Conservation (phyloP, 768 basidiomycete genomes). For the Chalciporus chontae region DNA sequence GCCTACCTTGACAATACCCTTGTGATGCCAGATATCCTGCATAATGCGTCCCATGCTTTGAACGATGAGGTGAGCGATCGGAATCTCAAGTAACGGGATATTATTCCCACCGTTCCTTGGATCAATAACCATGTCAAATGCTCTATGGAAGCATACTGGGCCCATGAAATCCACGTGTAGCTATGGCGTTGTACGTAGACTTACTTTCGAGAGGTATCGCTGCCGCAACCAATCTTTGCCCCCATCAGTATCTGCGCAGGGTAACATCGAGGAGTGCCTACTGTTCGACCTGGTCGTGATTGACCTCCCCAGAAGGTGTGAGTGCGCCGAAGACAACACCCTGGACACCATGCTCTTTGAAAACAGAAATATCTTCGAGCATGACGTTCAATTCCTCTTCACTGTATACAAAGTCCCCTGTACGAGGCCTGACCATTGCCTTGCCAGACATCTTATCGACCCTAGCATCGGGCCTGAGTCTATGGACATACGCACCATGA, state of each 20-base stretch:
- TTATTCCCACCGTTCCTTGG: conserved; percentile 44
- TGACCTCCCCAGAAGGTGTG: conserved; percentile 52
- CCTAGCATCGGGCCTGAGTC: background rate
- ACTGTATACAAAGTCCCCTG: conserved; percentile 77
- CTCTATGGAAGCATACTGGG: conserved; percentile 75
- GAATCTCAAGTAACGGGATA: background rate
- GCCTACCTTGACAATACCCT: conserved; percentile 74
- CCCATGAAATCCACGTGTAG: background rate
- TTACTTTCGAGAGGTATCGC: conserved; percentile 63
- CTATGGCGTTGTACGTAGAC: background rate
- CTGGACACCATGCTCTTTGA: conserved; percentile 53
- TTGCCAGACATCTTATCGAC: conserved; percentile 25
- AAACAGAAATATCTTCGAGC: conserved; percentile 63
- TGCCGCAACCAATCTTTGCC: conserved; percentile 49
- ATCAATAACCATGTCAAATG: conserved; percentile 69
- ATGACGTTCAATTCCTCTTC: conserved; percentile 66
- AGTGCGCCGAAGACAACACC: conserved; percentile 71
- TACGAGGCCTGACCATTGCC: conserved; percentile 79
- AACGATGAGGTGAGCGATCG: background rate
- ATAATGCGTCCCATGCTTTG: conserved; percentile 40
- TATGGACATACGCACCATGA: conserved; percentile 60
- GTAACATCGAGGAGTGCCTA: conserved; percentile 1
- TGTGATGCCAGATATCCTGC: conserved; percentile 59
- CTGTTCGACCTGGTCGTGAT: conserved; percentile 55
- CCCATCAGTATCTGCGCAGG: background rate